Evolutionary conservation across 805 yeast genomes (phyloP), one percentile per base, ranked within the genome.

Genomic region (Cyberlindnera maritima): DNA sequence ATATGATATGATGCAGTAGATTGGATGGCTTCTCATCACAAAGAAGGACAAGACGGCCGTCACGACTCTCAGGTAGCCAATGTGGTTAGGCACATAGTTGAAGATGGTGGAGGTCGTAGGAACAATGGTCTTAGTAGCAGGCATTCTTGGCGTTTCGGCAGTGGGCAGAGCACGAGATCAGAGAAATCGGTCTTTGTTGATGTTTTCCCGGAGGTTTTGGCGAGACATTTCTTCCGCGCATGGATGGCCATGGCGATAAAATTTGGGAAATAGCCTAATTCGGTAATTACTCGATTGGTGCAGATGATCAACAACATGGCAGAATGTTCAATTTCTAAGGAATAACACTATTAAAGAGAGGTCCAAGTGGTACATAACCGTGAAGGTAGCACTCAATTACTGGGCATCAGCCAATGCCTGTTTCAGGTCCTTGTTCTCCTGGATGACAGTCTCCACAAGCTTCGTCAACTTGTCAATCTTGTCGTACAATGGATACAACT

Each of bases 11-110:
- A 88, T 80, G 42, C 97, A 90, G 63, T 76, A 75, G 47, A 84
- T 69, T 18, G 97, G 99, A 64, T 89, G 94, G 61, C 76, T 72
- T 55, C 79, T 76, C 99, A 94, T 94, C 55, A 86, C 76, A 52
- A 79, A 71, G 54, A 91, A 81, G 34, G 98, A 90, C 36, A 86
- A 69, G 41, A 90, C 60, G 11, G 96, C 95, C 19, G 96, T 81
- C 32, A 85, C 57, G 17, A 95, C 91, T 53, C 99, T 79, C 37
- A 83, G 62, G 64, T 88, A 90, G 2, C 99, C 99, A 56, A 94
- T 92, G 56, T 88, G 72, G 66, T 94, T 94, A 11, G 99, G 99
- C 43, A 92, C 83, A 66, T 80, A 94, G 54, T 83, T 70, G 65
- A 88, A 80, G 44, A 92, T 81, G 52, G 83, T 80, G 25, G 64